A percentile compares a stretch with the other conserved stretches of the same genome.
These are phyloP conservation scores for Paspalum vaginatum DNA, from an alignment of 176 grass and related monocot species.

Conservation along the genomic window DNA sequence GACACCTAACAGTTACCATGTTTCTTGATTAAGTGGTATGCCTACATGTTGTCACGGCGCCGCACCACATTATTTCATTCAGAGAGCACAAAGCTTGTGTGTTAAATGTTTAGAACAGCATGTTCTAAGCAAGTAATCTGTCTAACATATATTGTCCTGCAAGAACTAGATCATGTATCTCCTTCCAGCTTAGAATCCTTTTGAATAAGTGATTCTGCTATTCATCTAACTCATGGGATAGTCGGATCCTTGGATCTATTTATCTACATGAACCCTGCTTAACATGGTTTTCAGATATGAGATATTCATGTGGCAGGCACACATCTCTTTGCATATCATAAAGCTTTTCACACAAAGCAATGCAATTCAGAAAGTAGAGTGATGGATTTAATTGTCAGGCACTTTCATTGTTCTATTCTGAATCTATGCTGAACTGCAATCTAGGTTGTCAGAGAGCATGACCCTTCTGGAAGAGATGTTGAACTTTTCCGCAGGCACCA, in stretches of 20 bases:
- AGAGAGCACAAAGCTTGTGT: neutral
- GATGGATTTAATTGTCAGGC: neutral
- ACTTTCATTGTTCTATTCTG: neutral
- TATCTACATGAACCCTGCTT: constrained; percentile 1
- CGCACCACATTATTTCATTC: constrained; percentile 11
- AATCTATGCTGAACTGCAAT: constrained; percentile 33
- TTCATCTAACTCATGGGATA: neutral
- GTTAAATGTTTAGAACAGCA: neutral
- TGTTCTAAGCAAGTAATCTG: neutral
- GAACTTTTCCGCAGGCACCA: constrained; percentile 77
- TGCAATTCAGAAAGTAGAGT: neutral
- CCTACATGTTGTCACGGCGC: too few relatives aligned
- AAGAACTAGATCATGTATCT: neutral
- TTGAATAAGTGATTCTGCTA: neutral
- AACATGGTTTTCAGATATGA: constrained; percentile 1
- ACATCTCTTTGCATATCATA: neutral
- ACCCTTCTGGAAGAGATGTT: constrained; percentile 79
- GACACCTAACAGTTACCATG: neutral
- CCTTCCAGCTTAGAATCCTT: neutral
- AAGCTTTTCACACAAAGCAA: neutral
- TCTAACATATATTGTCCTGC: neutral
- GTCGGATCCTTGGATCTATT: constrained; percentile 8
- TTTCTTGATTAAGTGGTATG: constrained; percentile 22
- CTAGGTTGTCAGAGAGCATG: constrained; percentile 96
- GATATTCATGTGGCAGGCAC: neutral